phyloP scores from a whole-genome alignment of 768 basidiomycete species.

The Lentinula raphanica region DNA sequence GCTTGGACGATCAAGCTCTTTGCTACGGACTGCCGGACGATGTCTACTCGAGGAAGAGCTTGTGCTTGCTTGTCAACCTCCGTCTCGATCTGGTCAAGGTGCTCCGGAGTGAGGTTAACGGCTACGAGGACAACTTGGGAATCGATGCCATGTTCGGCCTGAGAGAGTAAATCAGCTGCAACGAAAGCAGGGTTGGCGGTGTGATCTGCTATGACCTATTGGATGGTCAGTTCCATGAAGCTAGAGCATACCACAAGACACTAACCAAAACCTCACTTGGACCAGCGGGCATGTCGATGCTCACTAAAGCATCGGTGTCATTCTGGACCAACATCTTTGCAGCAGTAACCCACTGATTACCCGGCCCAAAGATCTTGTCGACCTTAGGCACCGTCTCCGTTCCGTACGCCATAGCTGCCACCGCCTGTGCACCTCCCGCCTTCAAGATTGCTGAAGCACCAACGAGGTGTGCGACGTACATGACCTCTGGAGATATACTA shows the following conservation, averaged over 20 bases:
- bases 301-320: conserved; percentile 92
- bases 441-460: conserved; percentile 89
- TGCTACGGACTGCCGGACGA: conserved; percentile 81
- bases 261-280: conserved; percentile 95
- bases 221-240: background rate
- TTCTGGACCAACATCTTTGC: conserved; percentile 99
- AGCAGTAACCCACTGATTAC: conserved; percentile 99
- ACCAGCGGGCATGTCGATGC: conserved; percentile 99
- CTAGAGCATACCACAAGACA: conserved; percentile 14
- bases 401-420: conserved; percentile 95
- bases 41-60: conserved; percentile 82
- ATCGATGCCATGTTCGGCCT: conserved; percentile 97
- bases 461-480: conserved; percentile 90
- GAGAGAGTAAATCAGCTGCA: conserved; percentile 93
- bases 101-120: conserved; percentile 57
- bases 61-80: conserved; percentile 86
- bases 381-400: conserved; percentile 95
- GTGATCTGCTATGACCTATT: conserved; percentile 88
- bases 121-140: conserved; percentile 95
- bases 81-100: conserved; percentile 69
- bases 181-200: conserved; percentile 86
- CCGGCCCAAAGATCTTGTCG: conserved; percentile 98
- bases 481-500: conserved; percentile 90
- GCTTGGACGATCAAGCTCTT: conserved; percentile 88
- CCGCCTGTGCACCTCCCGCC: conserved; percentile 94